Evolutionary conservation across 1,284 basidiomycete genomes (phyloP).

Genomic region (Salmacisia buchloeana): DNA sequence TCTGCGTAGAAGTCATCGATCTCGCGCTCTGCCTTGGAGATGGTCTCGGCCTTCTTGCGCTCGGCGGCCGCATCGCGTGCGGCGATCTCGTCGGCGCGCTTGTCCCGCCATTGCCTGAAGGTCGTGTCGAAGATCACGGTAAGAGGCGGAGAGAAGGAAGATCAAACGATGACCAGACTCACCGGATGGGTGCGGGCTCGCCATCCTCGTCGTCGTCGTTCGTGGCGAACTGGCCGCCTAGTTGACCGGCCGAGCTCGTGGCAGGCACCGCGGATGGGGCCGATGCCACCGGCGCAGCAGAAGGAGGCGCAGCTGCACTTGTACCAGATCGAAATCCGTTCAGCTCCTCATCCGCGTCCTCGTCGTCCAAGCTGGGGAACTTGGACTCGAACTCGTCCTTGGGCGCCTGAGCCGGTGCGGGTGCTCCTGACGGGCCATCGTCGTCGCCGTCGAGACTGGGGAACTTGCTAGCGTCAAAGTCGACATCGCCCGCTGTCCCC

Average conservation of each 20-base stretch:
- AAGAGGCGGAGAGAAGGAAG: background rate
- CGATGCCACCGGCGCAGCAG: constrained; percentile 6
- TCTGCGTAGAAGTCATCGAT: constrained; percentile 96
- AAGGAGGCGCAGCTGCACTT: background rate
- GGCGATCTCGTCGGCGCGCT: constrained; percentile 78
- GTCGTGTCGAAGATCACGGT: background rate
- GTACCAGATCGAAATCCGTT: background rate
- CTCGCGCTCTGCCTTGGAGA: constrained; percentile 78
- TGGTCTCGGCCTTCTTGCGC: constrained; percentile 74
- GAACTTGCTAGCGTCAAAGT: constrained; percentile 59
- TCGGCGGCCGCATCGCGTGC: constrained; percentile 72
- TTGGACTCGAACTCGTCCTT: constrained; percentile 77
- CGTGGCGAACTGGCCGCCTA: constrained; percentile 4
- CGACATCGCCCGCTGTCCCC: constrained; percentile 31
- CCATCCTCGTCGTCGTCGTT: constrained; percentile 26
- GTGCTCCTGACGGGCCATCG: constrained; percentile 55
- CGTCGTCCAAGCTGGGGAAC: constrained; percentile 75
- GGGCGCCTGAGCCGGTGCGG: constrained; percentile 14
- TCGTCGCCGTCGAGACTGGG: constrained; percentile 53
- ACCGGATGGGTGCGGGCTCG: constrained; percentile 38
- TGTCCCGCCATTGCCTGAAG: constrained; percentile 75
- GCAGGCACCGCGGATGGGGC: constrained; percentile 5
- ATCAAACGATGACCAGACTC: background rate
- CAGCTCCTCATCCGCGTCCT: constrained; percentile 53
- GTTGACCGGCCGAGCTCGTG: background rate